Conservation (phyloP, 2,329 filamentous ascomycete genomes). For the Ascochyta clinopodiicola region DNA sequence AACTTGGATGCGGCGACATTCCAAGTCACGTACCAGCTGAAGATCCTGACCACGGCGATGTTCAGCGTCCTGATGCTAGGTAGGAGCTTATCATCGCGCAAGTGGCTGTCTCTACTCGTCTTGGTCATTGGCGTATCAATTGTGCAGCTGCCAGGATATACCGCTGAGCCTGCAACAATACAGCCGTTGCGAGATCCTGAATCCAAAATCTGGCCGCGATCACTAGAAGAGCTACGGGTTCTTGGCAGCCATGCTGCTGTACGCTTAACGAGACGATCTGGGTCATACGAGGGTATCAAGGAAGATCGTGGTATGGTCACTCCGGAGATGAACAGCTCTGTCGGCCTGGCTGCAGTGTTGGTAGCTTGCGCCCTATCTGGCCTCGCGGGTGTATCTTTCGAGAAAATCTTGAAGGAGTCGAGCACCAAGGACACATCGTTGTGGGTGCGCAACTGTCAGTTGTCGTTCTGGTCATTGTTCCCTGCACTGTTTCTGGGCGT, state of each 20-base stretch:
- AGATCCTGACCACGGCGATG: constrained; percentile 88
- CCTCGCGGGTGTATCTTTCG: constrained; percentile 83
- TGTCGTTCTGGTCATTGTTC: constrained; percentile 93
- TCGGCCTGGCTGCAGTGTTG: constrained; percentile 80
- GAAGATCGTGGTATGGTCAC: constrained; percentile 61
- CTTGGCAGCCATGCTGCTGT: constrained; percentile 59
- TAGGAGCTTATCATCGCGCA: constrained; percentile 71
- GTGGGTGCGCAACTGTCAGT: constrained; percentile 93
- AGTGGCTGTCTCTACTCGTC: constrained; percentile 81
- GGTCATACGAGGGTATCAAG: constrained; percentile 88
- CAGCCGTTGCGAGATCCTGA: constrained; percentile 63
- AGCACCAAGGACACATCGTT: constrained; percentile 73
- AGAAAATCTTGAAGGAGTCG: constrained; percentile 92
- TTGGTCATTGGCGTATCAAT: constrained; percentile 83
- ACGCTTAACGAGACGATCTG: constrained; percentile 68
- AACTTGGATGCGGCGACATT: constrained; percentile 93
- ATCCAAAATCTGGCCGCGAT: constrained; percentile 68
- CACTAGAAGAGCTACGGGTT: constrained; percentile 77
- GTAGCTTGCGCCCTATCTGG: constrained; percentile 81
- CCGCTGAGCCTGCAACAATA: constrained; percentile 58
- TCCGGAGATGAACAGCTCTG: constrained; percentile 74
- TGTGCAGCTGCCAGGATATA: constrained; percentile 76
- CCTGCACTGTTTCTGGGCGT: constrained; percentile 87
- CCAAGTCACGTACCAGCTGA: constrained; percentile 91
- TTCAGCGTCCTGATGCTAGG: constrained; percentile 83